phyloP scores from a whole-genome alignment of 768 basidiomycete genomes.

The Cyclocybe cylindracea region DNA sequence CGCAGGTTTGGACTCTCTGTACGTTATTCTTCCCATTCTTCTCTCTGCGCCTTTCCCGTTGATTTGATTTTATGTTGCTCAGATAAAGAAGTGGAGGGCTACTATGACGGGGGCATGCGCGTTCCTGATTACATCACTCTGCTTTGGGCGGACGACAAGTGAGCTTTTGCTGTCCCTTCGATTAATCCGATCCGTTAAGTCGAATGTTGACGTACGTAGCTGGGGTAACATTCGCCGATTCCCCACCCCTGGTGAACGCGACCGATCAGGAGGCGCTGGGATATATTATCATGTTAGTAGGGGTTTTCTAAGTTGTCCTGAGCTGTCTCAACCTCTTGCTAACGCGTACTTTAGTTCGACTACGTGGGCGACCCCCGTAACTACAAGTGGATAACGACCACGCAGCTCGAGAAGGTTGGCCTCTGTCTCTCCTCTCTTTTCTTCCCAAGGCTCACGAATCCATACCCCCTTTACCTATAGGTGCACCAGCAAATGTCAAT shows the following conservation, averaged over 20 bases:
- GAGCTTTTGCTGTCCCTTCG: conserved; percentile 8
- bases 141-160: conserved; percentile 78
- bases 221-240: conserved; percentile 73
- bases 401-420: conserved; percentile 49
- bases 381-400: conserved; percentile 74
- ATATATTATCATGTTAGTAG: conserved; percentile 64
- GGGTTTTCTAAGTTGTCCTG: background rate
- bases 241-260: conserved; percentile 52
- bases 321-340: background rate
- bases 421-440: conserved; percentile 4
- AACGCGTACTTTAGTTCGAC: background rate
- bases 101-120: conserved; percentile 62
- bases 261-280: conserved; percentile 67
- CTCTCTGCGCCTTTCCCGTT: background rate
- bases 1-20: conserved; percentile 70
- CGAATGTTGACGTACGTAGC: conserved; percentile 25
- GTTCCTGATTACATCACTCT: conserved; percentile 68
- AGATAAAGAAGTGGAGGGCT: conserved; percentile 67
- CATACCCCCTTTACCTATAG: conserved; percentile 20
- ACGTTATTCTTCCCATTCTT: conserved; percentile 14
- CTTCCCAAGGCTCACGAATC: background rate
- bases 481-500: conserved; percentile 72
- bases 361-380: conserved; percentile 65
- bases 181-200: background rate
- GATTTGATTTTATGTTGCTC: background rate